These are phyloP conservation scores for Lachnellula willkommii DNA, from an alignment of 2,329 filamentous ascomycete species.

Conservation along the genomic window DNA sequence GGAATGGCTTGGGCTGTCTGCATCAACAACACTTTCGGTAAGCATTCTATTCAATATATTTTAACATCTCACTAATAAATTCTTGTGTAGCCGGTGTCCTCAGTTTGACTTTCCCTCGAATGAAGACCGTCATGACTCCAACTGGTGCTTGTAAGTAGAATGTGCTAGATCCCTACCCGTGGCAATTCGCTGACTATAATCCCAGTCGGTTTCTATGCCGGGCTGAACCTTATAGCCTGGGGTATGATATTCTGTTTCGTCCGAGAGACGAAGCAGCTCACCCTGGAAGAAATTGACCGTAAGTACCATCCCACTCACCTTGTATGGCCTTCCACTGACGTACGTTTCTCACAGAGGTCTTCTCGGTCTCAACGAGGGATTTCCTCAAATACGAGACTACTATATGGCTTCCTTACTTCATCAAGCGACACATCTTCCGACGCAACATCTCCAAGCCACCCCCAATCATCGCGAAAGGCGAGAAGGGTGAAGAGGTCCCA, in stretches of 20 bases:
- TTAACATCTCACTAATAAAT: constrained; percentile 59
- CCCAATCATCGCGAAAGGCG: constrained; percentile 11
- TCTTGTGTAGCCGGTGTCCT: constrained; percentile 55
- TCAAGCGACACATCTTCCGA: constrained; percentile 16
- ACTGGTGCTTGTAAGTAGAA: constrained; percentile 56
- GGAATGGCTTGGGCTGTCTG: constrained; percentile 59
- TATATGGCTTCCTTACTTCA: constrained; percentile 16
- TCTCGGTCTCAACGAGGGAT: constrained; percentile 14
- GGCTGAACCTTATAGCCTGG: constrained; percentile 49
- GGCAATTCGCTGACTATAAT: constrained; percentile 58
- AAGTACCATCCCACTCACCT: constrained; percentile 40
- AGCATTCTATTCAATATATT: constrained; percentile 56
- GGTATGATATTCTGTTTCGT: constrained; percentile 50
- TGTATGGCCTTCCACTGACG: not conserved
- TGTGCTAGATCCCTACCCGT: constrained; percentile 62
- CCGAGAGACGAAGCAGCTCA: constrained; percentile 49
- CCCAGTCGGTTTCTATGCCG: constrained; percentile 51
- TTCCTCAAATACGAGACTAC: constrained; percentile 18
- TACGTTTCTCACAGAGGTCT: constrained; percentile 9
- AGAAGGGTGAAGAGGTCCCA: not conserved
- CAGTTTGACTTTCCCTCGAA: constrained; percentile 42
- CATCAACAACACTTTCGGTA: constrained; percentile 59
- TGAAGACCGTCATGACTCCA: constrained; percentile 16
- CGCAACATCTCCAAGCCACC: constrained; percentile 34
- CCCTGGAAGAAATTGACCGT: constrained; percentile 40